Percentiles rank a stretch among this genome's conserved stretches.
Conservation (phyloP, 73 alveolate species). For the Symbiodinium natans region DNA sequence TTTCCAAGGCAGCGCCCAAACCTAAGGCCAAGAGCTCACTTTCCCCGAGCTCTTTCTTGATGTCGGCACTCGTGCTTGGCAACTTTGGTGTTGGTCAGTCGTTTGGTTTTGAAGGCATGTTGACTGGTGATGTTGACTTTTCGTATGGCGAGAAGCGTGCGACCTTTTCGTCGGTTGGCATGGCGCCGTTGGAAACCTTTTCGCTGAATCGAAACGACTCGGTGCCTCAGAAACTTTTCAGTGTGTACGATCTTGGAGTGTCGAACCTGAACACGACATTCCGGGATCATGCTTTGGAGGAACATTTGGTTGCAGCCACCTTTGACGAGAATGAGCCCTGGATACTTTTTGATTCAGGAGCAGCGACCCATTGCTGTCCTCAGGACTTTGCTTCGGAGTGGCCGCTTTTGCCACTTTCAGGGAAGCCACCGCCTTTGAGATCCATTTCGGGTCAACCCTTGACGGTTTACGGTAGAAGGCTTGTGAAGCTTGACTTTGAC, state of each 20-base stretch:
- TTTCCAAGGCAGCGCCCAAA: no score
- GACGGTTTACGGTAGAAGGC: neutral
- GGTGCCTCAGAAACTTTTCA: neutral
- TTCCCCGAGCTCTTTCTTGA: no score
- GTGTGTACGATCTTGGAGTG: neutral
- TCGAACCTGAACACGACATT: neutral
- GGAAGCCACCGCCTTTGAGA: neutral
- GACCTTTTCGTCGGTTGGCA: no score
- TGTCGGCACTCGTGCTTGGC: no score
- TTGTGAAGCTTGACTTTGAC: neutral
- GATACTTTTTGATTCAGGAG: conserved; percentile 16
- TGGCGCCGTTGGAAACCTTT: no score
- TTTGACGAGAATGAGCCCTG: neutral
- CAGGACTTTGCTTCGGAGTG: neutral
- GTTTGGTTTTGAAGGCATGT: no score
- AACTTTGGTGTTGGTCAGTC: no score
- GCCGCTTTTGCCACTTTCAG: neutral
- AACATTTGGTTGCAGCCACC: neutral
- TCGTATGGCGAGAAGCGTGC: no score
- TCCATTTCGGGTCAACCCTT: neutral
- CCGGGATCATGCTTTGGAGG: neutral
- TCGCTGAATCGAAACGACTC: neutral
- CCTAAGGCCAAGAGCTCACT: no score
- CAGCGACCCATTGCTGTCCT: conserved; percentile 8
- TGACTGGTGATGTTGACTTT: no score